Conservation (phyloP, 495 filamentous ascomycete species). For the Aspergillus carlsbadensis region DNA sequence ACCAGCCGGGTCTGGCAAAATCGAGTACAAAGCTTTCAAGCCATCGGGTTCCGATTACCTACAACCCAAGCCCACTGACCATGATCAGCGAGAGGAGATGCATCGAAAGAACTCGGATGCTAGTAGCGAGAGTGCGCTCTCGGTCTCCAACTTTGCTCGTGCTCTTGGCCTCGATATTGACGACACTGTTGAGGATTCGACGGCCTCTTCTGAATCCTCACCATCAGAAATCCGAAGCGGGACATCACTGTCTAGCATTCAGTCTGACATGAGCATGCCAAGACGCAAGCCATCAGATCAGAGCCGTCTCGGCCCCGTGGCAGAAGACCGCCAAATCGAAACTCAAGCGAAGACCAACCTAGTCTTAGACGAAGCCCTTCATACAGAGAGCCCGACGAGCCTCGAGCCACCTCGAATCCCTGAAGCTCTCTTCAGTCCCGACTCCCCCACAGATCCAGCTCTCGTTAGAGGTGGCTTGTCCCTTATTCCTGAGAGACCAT, state of each 20-base stretch:
- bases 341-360: constrained; percentile 14
- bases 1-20: constrained; percentile 9
- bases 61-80: constrained; percentile 15
- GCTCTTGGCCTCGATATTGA: constrained; percentile 40
- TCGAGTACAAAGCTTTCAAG: constrained; percentile 24
- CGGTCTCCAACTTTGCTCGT: constrained; percentile 41
- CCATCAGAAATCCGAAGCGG: constrained; percentile 63
- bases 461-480: constrained; percentile 41
- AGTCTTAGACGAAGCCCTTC: constrained; percentile 20
- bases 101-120: constrained; percentile 34
- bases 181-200: constrained; percentile 60
- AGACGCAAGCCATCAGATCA: constrained; percentile 33
- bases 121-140: constrained; percentile 31
- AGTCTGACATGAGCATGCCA: constrained; percentile 39
- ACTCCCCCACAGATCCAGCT: constrained; percentile 62
- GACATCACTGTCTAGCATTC: constrained; percentile 68
- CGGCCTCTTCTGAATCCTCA: constrained; percentile 66
- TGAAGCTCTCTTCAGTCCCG: constrained; percentile 36
- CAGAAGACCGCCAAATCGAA: constrained; percentile 33
- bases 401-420: constrained; percentile 38
- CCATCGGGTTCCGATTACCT: constrained; percentile 11
- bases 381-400: constrained; percentile 24
- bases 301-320: constrained; percentile 34
- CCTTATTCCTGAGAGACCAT: constrained; percentile 33
- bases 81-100: constrained; percentile 2